Conservation (phyloP, 441 rosid genomes). For the Euphorbia schlechtendalii region DNA sequence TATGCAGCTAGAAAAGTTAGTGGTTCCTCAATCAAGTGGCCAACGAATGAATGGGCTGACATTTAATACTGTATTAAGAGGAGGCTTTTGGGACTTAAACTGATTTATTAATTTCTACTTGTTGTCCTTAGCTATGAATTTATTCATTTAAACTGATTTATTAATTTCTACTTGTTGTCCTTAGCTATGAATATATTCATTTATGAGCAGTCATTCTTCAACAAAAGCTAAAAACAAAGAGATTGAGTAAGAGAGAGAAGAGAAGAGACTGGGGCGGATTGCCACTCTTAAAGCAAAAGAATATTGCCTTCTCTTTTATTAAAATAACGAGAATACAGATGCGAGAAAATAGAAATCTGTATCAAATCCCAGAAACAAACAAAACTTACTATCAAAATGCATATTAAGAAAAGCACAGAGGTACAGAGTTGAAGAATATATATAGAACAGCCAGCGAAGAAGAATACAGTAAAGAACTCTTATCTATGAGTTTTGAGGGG, state of each 20-base stretch:
- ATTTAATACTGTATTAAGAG: conserved; percentile 3
- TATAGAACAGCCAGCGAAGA: neutral
- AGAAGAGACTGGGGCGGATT: neutral
- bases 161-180: conserved; percentile 9
- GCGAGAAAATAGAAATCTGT: neutral
- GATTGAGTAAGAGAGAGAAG: neutral
- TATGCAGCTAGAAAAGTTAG: too few relatives aligned
- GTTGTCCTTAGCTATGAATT: neutral
- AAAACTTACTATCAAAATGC: neutral
- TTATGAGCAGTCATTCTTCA: neutral
- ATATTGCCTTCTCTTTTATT: too few relatives aligned
- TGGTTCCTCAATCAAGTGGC: too few relatives aligned
- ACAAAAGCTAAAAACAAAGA: neutral
- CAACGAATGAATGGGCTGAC: neutral
- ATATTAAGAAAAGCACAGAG: neutral
- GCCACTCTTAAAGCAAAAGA: too few relatives aligned
- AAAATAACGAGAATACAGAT: neutral
- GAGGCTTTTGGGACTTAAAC: neutral
- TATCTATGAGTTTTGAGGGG: conserved; percentile 2
- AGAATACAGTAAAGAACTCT: conserved; percentile 1
- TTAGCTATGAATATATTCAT: neutral
- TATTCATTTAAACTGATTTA: neutral
- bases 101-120: neutral
- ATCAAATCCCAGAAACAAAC: neutral
- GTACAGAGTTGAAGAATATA: neutral